phyloP scores from a whole-genome alignment of 2,329 filamentous ascomycete species.

The Chaetothyriales sp. region DNA sequence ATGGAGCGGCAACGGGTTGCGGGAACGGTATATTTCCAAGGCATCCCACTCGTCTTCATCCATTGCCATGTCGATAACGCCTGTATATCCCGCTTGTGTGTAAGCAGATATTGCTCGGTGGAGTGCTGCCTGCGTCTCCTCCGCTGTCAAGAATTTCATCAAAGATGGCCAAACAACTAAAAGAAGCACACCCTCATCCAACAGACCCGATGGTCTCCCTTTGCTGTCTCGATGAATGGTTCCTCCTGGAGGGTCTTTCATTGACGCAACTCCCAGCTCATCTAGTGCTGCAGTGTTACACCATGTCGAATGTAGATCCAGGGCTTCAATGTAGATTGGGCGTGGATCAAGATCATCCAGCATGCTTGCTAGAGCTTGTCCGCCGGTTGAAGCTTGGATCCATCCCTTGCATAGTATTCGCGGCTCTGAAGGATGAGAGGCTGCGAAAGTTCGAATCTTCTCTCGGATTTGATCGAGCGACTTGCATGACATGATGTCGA shows the following conservation, averaged over 20 bases:
- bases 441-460: constrained; percentile 28
- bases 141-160: constrained; percentile 25
- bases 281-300: constrained; percentile 34
- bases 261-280: constrained; percentile 29
- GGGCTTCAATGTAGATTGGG: constrained; percentile 36
- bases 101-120: constrained; percentile 29
- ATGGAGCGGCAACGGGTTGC: constrained; percentile 27
- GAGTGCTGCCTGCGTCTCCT: constrained; percentile 30
- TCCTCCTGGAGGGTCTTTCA: constrained; percentile 31
- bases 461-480: constrained; percentile 30
- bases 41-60: constrained; percentile 35
- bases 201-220: constrained; percentile 32
- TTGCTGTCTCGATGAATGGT: constrained; percentile 31
- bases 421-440: constrained; percentile 25
- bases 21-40: constrained; percentile 25
- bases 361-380: constrained; percentile 32
- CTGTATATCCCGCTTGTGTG: constrained; percentile 32
- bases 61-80: constrained; percentile 41
- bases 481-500: constrained; percentile 29
- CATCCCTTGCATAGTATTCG: constrained; percentile 35
- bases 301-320: constrained; percentile 38
- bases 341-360: constrained; percentile 36
- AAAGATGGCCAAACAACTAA: constrained; percentile 34
- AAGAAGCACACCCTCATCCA: constrained; percentile 32
- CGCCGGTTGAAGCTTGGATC: constrained; percentile 34